A percentile compares a stretch with the other conserved stretches of the same genome.
Conservation (phyloP, 441 rosid species). For the Omphalea diandra region DNA sequence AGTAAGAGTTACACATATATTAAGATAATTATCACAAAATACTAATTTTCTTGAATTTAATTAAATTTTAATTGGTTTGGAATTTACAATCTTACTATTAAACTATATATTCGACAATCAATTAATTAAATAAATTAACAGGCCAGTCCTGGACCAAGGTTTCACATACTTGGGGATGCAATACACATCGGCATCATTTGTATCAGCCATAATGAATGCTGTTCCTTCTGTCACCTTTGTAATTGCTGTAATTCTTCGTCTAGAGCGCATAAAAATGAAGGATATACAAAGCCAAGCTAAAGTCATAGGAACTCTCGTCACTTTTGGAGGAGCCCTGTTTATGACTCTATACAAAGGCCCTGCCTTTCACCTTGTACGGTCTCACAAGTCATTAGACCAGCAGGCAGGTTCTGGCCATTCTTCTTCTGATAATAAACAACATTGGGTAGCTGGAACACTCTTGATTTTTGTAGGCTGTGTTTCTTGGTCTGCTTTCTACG, state of each 20-base stretch:
- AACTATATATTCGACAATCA: background rate
- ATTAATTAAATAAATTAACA: constrained; percentile 24
- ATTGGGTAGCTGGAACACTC: constrained; percentile 60
- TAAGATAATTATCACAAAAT: no score
- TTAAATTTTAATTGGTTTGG: no score
- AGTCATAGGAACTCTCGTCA: constrained; percentile 54
- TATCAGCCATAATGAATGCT: constrained; percentile 65
- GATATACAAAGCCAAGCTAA: constrained; percentile 56
- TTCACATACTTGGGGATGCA: constrained; percentile 64
- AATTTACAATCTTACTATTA: no score
- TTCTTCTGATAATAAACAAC: constrained; percentile 35
- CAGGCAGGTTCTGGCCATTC: constrained; percentile 16
- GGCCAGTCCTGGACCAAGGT: constrained; percentile 81
- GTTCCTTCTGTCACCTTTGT: constrained; percentile 72
- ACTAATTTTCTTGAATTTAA: no score
- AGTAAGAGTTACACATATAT: constrained; percentile 33
- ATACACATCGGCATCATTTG: constrained; percentile 61
- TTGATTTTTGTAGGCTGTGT: constrained; percentile 60
- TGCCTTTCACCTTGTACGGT: no score
- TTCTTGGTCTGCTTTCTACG: constrained; percentile 68
- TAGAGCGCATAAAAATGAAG: constrained; percentile 49
- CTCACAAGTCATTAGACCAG: no score
- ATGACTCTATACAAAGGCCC: constrained; percentile 77
- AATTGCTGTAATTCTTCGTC: constrained; percentile 54
- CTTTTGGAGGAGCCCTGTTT: constrained; percentile 58